These are phyloP conservation scores for Monotropa hypopitys DNA, from an alignment of 179 eudicot genomes.

Conservation along the genomic window DNA sequence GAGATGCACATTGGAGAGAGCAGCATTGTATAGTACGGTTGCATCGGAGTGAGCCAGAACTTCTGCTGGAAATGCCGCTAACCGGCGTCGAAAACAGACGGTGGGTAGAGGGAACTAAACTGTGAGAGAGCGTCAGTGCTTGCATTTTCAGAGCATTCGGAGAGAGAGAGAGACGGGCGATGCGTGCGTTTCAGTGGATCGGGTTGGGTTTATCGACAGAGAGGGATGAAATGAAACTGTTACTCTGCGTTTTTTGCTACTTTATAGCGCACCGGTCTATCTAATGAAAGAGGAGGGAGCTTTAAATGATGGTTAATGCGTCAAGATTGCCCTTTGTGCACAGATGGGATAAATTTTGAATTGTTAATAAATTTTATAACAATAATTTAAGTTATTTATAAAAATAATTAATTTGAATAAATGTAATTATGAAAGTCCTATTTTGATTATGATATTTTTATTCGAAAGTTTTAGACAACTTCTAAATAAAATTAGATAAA, in stretches of 20 bases:
- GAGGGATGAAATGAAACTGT: background rate
- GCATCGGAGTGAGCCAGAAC: background rate
- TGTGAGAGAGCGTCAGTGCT: background rate
- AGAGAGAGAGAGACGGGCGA: background rate
- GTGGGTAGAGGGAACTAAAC: background rate
- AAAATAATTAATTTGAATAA: no score
- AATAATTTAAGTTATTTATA: no score
- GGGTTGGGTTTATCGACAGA: background rate
- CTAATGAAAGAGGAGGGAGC: background rate
- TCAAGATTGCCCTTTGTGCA: no score
- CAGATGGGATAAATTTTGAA: background rate
- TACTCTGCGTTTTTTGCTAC: background rate
- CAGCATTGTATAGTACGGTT: background rate
- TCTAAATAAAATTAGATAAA: no score
- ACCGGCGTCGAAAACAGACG: background rate
- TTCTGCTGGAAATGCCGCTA: background rate
- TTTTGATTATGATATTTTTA: no score
- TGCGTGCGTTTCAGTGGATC: background rate
- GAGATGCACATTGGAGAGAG: background rate
- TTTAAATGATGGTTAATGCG: background rate
- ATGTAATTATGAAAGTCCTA: no score
- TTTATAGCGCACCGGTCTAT: background rate
- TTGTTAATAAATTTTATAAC: background rate
- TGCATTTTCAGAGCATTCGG: conserved; percentile 3
- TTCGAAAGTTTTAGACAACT: no score